Conservation (phyloP, 176 grass and related monocot species). For the Carex cristatella region DNA sequence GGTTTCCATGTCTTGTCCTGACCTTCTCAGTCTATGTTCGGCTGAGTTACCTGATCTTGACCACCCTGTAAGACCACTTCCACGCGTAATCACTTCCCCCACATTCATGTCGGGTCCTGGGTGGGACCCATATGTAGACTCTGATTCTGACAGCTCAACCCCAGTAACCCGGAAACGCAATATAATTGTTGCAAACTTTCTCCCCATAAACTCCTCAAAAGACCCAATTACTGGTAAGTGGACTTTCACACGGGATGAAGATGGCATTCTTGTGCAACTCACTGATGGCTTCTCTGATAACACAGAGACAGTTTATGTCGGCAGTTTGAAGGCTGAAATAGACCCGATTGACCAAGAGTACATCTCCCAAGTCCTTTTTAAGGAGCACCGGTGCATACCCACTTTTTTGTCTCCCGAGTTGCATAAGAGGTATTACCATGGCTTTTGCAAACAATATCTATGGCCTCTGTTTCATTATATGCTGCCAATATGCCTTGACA, state of each 20-base stretch:
- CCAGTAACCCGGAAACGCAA: constrained; percentile 41
- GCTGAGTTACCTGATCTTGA: constrained; percentile 28
- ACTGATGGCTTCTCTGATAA: constrained; percentile 66
- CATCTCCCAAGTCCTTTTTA: constrained; percentile 58
- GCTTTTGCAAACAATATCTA: constrained; percentile 87
- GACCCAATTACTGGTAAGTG: constrained; percentile 59
- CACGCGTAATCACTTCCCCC: constrained; percentile 45
- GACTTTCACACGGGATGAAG: constrained; percentile 73
- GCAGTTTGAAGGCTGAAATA: constrained; percentile 75
- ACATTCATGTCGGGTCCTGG: constrained; percentile 59
- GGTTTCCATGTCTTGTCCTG: constrained; percentile 82
- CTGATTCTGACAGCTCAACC: constrained; percentile 45
- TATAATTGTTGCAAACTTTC: constrained; percentile 90
- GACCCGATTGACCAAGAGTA: constrained; percentile 62
- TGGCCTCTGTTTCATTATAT: constrained; percentile 98
- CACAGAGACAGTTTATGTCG: constrained; percentile 68
- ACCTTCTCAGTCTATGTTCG: constrained; percentile 54
- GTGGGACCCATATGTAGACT: constrained; percentile 46
- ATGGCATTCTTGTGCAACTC: constrained; percentile 75
- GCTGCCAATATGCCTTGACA: constrained; percentile 85
- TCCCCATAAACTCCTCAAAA: constrained; percentile 63
- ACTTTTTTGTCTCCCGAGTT: constrained; percentile 59
- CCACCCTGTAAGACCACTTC: constrained; percentile 49
- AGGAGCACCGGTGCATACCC: constrained; percentile 60
- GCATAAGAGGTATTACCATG: constrained; percentile 72